Evolutionary conservation across 2,329 filamentous ascomycete species (phyloP).

Genomic region (Allantophomopsis lycopodina): DNA sequence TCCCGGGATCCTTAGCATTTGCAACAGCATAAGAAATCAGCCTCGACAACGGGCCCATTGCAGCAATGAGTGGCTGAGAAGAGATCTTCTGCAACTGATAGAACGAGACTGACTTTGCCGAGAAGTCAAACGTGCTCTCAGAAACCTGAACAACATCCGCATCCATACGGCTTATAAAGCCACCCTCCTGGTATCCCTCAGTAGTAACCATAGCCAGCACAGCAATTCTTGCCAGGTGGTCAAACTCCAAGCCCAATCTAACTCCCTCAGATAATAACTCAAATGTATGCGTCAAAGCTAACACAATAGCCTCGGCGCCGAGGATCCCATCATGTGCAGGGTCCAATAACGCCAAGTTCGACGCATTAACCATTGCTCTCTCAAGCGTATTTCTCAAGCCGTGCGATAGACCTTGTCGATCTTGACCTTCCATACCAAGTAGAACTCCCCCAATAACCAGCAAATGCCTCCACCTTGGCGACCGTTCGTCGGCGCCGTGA

Average conservation of each 20-base stretch:
- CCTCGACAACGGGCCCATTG: conserved; percentile 47
- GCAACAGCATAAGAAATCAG: conserved; percentile 49
- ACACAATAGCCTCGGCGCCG: conserved; percentile 34
- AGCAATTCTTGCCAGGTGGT: conserved; percentile 42
- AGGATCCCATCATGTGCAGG: conserved; percentile 29
- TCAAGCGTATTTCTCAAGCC: conserved; percentile 42
- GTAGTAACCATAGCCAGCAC: conserved; percentile 40
- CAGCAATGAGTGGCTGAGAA: conserved; percentile 41
- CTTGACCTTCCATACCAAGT: conserved; percentile 41
- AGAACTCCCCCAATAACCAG: conserved; percentile 49
- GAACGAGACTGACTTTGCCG: conserved; percentile 40
- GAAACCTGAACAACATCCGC: conserved; percentile 39
- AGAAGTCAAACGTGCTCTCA: conserved; percentile 42
- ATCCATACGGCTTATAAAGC: conserved; percentile 50
- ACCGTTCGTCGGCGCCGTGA: conserved; percentile 32
- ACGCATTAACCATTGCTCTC: conserved; percentile 42
- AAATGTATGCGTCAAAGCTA: conserved; percentile 52
- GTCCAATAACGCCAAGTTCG: conserved; percentile 45
- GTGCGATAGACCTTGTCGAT: conserved; percentile 37
- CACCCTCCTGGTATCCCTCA: conserved; percentile 49
- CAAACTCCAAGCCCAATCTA: conserved; percentile 38
- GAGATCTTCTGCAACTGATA: conserved; percentile 38
- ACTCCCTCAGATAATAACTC: conserved; percentile 39
- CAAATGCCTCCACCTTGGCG: conserved; percentile 55
- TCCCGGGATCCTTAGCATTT: conserved; percentile 29